Evolutionary conservation across 805 yeast species (phyloP).

Genomic region (Yarrowia keelungensis): DNA sequence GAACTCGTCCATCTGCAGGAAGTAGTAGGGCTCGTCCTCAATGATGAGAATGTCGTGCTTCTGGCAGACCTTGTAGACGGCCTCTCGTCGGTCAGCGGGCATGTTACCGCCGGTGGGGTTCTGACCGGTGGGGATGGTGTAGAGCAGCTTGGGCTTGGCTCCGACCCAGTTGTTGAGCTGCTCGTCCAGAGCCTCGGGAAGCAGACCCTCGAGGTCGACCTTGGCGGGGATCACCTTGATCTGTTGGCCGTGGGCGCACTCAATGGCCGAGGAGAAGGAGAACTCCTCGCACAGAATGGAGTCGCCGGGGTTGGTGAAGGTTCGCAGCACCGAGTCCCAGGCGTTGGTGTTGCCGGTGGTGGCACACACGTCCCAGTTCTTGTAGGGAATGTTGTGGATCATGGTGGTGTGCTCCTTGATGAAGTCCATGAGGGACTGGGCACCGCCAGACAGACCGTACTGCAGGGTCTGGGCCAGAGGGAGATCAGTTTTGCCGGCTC

Average conservation of each 20-base stretch:
- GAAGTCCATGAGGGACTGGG: slow-evolving; percentile 69
- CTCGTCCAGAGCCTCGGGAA: slow-evolving; percentile 70
- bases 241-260: slow-evolving; percentile 78
- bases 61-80: slow-evolving; percentile 77
- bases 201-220: slow-evolving; percentile 79
- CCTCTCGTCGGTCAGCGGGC: slow-evolving; percentile 74
- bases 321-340: slow-evolving; percentile 82
- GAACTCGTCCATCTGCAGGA: slow-evolving; percentile 89
- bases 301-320: slow-evolving; percentile 80
- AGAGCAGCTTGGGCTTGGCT: slow-evolving; percentile 81
- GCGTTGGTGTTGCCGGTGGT: slow-evolving; percentile 90
- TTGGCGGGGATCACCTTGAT: slow-evolving; percentile 71
- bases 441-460: slow-evolving; percentile 88
- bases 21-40: slow-evolving; percentile 98
- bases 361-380: slow-evolving; percentile 74
- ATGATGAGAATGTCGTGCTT: slow-evolving; percentile 85
- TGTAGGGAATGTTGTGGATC: slow-evolving; percentile 59
- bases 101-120: slow-evolving; percentile 96
- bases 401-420: slow-evolving; percentile 68
- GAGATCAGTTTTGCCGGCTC: slow-evolving; percentile 56
- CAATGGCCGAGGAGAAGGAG: slow-evolving; percentile 84
- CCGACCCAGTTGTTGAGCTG: slow-evolving; percentile 72
- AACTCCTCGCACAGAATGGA: slow-evolving; percentile 81
- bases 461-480: slow-evolving; percentile 88
- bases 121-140: slow-evolving; percentile 95